Conservation (phyloP, 768 basidiomycete genomes). For the Leccinum longicurvipes region DNA sequence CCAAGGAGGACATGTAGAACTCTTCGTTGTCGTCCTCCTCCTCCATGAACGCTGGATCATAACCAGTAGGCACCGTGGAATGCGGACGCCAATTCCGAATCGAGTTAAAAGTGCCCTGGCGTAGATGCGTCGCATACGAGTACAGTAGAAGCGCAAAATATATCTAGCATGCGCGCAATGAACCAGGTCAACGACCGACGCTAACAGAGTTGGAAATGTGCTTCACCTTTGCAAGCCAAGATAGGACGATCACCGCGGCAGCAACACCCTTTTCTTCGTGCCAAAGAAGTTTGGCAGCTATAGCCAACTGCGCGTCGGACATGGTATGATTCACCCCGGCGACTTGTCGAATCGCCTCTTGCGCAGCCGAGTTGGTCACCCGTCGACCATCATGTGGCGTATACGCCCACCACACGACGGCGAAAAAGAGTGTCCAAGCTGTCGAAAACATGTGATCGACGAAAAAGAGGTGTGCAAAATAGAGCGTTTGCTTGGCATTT, state of each 20-base stretch:
- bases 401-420: slow-evolving; percentile 85
- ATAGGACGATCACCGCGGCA: slow-evolving; percentile 67
- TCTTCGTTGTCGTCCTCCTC: slow-evolving; percentile 67
- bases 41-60: slow-evolving; percentile 35
- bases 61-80: slow-evolving; percentile 21
- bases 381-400: slow-evolving; percentile 88
- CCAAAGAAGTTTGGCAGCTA: slow-evolving; percentile 83
- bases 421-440: slow-evolving; percentile 90
- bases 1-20: slow-evolving; percentile 64
- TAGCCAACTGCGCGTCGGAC: slow-evolving; percentile 61
- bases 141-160: slow-evolving; percentile 91
- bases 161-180: slow-evolving; percentile 48
- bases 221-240: slow-evolving; percentile 86
- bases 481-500: slow-evolving; percentile 76
- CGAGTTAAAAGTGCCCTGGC: slow-evolving; percentile 84
- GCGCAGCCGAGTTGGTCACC: slow-evolving; percentile 80
- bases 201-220: background rate
- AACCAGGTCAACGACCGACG: slow-evolving; percentile 1
- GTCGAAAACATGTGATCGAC: slow-evolving; percentile 90
- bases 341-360: slow-evolving; percentile 75
- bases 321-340: slow-evolving; percentile 51
- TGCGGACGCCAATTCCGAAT: slow-evolving; percentile 46
- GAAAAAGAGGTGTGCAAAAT: slow-evolving; percentile 89
- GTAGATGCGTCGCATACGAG: slow-evolving; percentile 90
- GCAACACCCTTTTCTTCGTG: slow-evolving; percentile 84